Evolutionary conservation across 176 grass and related monocot genomes (phyloP).

Genomic region (Carex kokanica): DNA sequence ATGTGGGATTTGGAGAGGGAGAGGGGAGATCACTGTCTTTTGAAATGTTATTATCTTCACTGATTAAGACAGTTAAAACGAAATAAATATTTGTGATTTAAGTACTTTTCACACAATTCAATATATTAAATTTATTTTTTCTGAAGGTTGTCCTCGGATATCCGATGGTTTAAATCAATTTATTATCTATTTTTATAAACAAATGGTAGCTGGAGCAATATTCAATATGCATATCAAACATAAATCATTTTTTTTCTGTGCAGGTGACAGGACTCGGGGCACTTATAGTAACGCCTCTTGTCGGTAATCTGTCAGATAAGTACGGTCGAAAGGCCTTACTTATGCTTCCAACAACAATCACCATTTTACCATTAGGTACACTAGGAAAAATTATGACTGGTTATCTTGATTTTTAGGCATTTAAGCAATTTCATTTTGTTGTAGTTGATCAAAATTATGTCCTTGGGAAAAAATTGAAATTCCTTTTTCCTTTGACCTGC

Average conservation of each 20-base stretch:
- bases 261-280: constrained; percentile 78
- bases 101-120: neutral
- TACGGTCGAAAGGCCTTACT: constrained; percentile 81
- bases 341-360: constrained; percentile 55
- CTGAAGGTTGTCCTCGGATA: neutral
- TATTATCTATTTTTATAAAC: neutral
- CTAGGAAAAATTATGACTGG: neutral
- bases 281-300: constrained; percentile 65
- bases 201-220: neutral
- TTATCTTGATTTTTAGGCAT: neutral
- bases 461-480: neutral
- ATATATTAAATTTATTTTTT: neutral
- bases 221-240: neutral
- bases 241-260: neutral
- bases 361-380: constrained; percentile 60
- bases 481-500: neutral
- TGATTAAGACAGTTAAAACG: neutral
- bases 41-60: neutral
- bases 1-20: neutral
- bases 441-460: neutral
- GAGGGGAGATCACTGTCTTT: neutral
- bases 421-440: constrained; percentile 1
- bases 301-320: constrained; percentile 87
- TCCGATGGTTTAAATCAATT: neutral
- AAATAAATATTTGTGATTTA: neutral